phyloP scores from a whole-genome alignment of 1,284 basidiomycete genomes.

The Leccinum pachyderme region DNA sequence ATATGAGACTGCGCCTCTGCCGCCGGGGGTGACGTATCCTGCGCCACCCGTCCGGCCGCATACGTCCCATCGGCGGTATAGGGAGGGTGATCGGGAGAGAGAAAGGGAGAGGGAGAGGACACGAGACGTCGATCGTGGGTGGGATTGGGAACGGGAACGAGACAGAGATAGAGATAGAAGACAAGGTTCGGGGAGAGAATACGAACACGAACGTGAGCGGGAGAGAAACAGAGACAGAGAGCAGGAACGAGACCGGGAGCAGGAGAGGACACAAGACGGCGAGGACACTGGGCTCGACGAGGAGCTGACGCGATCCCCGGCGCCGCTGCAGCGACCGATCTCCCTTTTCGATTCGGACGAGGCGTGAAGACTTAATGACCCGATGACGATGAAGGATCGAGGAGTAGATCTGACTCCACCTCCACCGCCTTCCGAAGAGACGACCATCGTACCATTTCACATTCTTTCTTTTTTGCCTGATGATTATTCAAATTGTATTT shows the following conservation, averaged over 20 bases:
- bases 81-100: conserved; percentile 7
- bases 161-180: conserved; percentile 1
- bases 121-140: neutral
- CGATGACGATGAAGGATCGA: neutral
- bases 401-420: neutral
- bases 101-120: neutral
- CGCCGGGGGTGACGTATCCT: conserved; percentile 32
- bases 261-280: neutral
- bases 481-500: conserved; percentile 13
- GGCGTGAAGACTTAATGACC: neutral
- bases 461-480: neutral
- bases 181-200: conserved; percentile 1
- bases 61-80: conserved; percentile 23
- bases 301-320: conserved; percentile 26
- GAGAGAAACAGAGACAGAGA: neutral
- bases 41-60: conserved; percentile 28
- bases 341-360: conserved; percentile 34
- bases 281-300: conserved; percentile 13
- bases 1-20: conserved; percentile 36
- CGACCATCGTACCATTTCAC: neutral
- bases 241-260: neutral
- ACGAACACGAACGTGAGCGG: conserved; percentile 8
- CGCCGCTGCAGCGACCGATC: conserved; percentile 29
- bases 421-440: neutral
- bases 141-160: conserved; percentile 2